A percentile compares a stretch with the other conserved stretches of the same genome.
Evolutionary conservation across 2,329 filamentous ascomycete genomes (phyloP).

Genomic region (Penicillium sp.): DNA sequence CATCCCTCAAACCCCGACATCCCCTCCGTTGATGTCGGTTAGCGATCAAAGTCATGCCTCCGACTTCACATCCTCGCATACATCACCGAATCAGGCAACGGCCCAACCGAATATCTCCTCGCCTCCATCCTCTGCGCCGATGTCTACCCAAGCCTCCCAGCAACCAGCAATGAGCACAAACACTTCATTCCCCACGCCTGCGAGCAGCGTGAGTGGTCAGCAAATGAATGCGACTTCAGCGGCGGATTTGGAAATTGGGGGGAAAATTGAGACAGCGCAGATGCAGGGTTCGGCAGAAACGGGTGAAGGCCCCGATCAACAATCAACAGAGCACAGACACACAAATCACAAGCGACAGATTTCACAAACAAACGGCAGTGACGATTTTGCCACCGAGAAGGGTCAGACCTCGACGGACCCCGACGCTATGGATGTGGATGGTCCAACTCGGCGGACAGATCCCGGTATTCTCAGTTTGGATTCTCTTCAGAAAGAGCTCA

Average conservation of each 20-base stretch:
- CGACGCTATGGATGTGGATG: slow-evolving; percentile 45
- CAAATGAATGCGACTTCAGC: slow-evolving; percentile 30
- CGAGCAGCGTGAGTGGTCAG: slow-evolving; percentile 46
- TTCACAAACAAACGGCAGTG: slow-evolving; percentile 15
- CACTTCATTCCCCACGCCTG: slow-evolving; percentile 48
- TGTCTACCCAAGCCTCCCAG: slow-evolving; percentile 46
- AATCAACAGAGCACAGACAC: slow-evolving; percentile 31
- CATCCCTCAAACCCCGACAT: slow-evolving; percentile 43
- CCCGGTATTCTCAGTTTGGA: slow-evolving; percentile 39
- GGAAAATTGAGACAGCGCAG: slow-evolving; percentile 32
- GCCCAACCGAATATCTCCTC: slow-evolving; percentile 44
- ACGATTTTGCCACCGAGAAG: slow-evolving; percentile 25
- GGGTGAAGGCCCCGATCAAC: slow-evolving; percentile 18
- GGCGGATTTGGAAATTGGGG: slow-evolving; percentile 37
- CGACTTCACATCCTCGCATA: slow-evolving; percentile 46
- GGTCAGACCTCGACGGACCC: slow-evolving; percentile 19
- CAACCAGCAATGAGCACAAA: slow-evolving; percentile 42
- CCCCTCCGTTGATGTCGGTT: slow-evolving; percentile 54
- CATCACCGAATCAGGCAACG: slow-evolving; percentile 47
- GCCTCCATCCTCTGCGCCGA: slow-evolving; percentile 43
- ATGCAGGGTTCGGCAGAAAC: slow-evolving; percentile 24
- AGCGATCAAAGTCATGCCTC: slow-evolving; percentile 51
- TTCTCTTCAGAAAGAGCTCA: slow-evolving; percentile 48
- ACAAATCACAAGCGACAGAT: slow-evolving; percentile 38
- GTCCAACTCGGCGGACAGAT: slow-evolving; percentile 20